Percentiles rank a stretch among this genome's conserved stretches.
These are phyloP conservation scores for Nicotiana obtusifolia DNA, from an alignment of 257 asterid species.

Conservation along the genomic window DNA sequence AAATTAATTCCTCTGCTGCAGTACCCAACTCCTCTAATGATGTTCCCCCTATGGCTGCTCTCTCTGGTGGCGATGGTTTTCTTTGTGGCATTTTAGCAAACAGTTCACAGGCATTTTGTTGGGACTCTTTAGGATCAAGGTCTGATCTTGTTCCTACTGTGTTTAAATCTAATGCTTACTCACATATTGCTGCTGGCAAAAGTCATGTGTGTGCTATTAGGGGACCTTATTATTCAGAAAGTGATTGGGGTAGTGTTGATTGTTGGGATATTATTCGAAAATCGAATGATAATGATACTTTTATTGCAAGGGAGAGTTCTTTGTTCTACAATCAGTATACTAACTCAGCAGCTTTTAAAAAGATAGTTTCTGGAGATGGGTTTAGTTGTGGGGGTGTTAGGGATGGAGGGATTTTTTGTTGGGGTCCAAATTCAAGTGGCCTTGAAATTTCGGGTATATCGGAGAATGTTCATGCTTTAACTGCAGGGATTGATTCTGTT, in stretches of 20 bases:
- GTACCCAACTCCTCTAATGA: conserved; percentile 11
- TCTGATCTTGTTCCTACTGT: conserved; percentile 63
- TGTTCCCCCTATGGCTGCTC: conserved; percentile 66
- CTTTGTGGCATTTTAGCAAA: conserved; percentile 75
- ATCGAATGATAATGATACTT: conserved; percentile 24
- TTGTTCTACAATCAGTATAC: conserved; percentile 41
- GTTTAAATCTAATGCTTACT: conserved; percentile 43
- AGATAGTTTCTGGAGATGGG: conserved; percentile 80
- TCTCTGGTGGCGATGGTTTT: conserved; percentile 79
- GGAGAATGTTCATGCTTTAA: conserved; percentile 33
- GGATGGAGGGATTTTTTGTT: conserved; percentile 61
- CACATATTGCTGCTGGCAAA: conserved; percentile 70
- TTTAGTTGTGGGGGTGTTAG: conserved; percentile 61
- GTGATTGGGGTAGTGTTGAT: conserved; percentile 57
- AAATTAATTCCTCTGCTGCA: conserved; percentile 22
- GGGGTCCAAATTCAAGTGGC: conserved; percentile 62
- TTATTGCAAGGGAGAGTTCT: conserved; percentile 37
- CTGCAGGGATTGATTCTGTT: conserved; percentile 55
- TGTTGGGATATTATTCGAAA: conserved; percentile 68
- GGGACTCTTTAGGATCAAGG: conserved; percentile 46
- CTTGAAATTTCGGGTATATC: conserved; percentile 34
- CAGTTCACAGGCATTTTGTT: conserved; percentile 70
- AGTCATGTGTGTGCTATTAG: conserved; percentile 80
- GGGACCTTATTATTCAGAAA: conserved; percentile 59
- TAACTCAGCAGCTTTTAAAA: conserved; percentile 31